phyloP scores from a whole-genome alignment of 257 asterid species.

The Nicotiana paniculata region DNA sequence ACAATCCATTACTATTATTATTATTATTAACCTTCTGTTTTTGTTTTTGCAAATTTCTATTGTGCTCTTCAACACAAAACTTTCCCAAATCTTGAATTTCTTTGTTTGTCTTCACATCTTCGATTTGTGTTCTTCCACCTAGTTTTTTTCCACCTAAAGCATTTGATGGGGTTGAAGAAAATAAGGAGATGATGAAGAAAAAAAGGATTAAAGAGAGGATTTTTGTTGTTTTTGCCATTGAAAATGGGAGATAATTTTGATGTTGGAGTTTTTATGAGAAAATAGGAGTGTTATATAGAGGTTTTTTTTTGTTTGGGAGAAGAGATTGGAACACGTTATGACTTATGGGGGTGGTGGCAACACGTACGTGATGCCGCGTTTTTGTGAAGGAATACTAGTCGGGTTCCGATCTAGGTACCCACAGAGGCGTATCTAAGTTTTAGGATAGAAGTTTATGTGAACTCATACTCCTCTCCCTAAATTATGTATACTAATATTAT shows the following conservation, averaged over 20 bases:
- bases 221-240: slow-evolving; percentile 1
- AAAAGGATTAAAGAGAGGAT: neutral
- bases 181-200: neutral
- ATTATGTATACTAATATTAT: no score
- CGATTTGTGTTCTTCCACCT: slow-evolving; percentile 10
- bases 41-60: slow-evolving; percentile 14
- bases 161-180: neutral
- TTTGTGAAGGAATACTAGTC: neutral
- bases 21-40: slow-evolving; percentile 4
- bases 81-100: slow-evolving; percentile 15
- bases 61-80: slow-evolving; percentile 25
- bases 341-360: neutral
- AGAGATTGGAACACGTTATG: neutral
- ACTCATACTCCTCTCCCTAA: no score
- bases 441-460: no score
- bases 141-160: neutral
- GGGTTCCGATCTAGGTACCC: rapidly evolving
- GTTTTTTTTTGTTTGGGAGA: neutral
- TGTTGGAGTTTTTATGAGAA: neutral
- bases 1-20: neutral
- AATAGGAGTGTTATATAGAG: neutral
- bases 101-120: slow-evolving; percentile 6
- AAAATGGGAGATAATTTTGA: neutral
- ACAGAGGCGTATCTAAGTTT: no score
- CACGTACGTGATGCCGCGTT: slow-evolving; percentile 8